Evolutionary conservation across 257 asterid genomes (phyloP).

Genomic region (Capsicum chinense): DNA sequence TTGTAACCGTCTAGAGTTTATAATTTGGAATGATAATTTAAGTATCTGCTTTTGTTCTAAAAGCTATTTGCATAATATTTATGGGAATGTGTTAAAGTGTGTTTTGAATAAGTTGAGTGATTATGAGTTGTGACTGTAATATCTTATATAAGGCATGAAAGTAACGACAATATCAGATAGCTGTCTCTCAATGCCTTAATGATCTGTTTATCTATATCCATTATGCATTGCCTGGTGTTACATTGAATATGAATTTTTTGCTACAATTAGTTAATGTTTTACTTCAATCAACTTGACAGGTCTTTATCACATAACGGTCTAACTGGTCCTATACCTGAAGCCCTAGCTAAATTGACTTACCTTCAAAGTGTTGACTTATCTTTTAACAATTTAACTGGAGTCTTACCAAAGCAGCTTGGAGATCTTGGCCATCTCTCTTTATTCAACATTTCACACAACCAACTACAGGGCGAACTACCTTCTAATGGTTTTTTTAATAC

Average conservation of each 20-base stretch:
- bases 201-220: neutral
- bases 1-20: neutral
- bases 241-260: neutral
- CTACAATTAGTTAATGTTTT: conserved; percentile 25
- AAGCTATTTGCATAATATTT: neutral
- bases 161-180: neutral
- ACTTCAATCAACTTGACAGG: conserved; percentile 51
- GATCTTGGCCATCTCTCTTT: conserved; percentile 66
- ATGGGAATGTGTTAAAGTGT: neutral
- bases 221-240: neutral
- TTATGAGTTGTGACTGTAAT: neutral
- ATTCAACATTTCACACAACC: conserved; percentile 87
- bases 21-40: neutral
- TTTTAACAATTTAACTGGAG: conserved; percentile 74
- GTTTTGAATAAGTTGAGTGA: neutral
- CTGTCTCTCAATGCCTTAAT: neutral
- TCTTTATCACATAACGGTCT: conserved; percentile 64
- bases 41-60: neutral
- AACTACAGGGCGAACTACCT: conserved; percentile 81
- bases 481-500: conserved; percentile 78
- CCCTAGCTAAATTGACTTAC: conserved; percentile 57
- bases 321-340: conserved; percentile 64
- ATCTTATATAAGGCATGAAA: neutral
- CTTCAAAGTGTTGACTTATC: conserved; percentile 72
- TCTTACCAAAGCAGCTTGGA: conserved; percentile 70